These are phyloP conservation scores for Tilletia indica DNA, from an alignment of 1,284 basidiomycete species.

Conservation along the genomic window DNA sequence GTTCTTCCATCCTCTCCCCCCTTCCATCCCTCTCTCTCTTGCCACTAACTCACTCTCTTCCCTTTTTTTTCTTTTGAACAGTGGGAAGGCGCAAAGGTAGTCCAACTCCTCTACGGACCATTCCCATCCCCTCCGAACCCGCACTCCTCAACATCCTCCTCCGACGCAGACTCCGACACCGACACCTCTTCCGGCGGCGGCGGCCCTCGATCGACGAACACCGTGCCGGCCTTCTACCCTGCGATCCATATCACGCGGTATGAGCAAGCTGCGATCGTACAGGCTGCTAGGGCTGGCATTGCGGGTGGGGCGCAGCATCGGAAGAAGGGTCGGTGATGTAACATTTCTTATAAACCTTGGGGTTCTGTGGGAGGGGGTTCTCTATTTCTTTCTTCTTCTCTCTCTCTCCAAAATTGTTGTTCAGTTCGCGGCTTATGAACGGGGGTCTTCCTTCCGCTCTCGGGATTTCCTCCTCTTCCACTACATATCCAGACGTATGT, in stretches of 20 bases:
- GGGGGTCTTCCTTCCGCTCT: too few relatives aligned
- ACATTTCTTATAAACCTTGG: too few relatives aligned
- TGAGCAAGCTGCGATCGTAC: constrained; percentile 27
- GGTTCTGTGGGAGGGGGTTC: too few relatives aligned
- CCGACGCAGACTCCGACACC: constrained; percentile 7
- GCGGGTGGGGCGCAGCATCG: not conserved
- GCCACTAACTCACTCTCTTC: not conserved
- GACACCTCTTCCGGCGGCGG: not conserved
- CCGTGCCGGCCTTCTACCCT: constrained; percentile 8
- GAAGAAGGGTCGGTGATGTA: constrained; percentile 2
- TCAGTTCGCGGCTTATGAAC: too few relatives aligned
- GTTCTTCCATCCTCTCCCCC: not conserved
- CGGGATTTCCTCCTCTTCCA: too few relatives aligned
- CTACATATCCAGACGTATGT: too few relatives aligned
- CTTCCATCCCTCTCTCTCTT: not conserved
- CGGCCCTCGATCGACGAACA: not conserved
- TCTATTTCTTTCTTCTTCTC: too few relatives aligned
- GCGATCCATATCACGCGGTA: constrained; percentile 30
- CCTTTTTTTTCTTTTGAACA: not conserved
- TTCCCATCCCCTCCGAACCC: not conserved
- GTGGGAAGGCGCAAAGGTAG: constrained; percentile 30
- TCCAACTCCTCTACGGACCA: constrained; percentile 25
- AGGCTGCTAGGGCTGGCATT: not conserved
- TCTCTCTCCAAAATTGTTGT: not conserved
- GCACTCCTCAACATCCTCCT: not conserved